These are phyloP conservation scores for Rhodotorula sp. DNA, from an alignment of 1,284 basidiomycete species.

Conservation along the genomic window DNA sequence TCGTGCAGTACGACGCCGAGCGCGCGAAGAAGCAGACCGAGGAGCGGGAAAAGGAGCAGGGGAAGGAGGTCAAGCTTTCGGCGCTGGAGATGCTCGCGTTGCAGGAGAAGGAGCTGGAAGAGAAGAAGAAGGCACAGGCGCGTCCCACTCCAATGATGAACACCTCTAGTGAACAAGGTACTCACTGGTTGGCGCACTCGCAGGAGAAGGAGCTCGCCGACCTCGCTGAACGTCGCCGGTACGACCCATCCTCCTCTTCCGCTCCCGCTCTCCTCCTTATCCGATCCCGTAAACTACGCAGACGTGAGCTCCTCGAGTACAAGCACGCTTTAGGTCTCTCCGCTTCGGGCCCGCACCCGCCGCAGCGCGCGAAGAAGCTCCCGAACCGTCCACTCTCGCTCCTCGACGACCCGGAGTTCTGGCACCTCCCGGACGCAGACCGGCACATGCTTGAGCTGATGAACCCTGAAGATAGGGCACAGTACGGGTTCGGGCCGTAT, in stretches of 20 bases:
- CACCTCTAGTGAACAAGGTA: too few species aligned
- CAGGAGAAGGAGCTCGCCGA: slow-evolving; percentile 2
- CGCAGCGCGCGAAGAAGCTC: not conserved
- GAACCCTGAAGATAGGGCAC: not conserved
- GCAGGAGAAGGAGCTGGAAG: slow-evolving; percentile 5
- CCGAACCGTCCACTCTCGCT: not conserved
- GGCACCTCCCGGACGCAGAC: slow-evolving; percentile 2
- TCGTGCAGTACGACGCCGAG: not conserved
- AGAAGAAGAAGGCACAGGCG: slow-evolving; percentile 8
- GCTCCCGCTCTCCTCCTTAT: too few species aligned
- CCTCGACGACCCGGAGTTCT: slow-evolving; percentile 19
- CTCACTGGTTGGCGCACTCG: too few species aligned
- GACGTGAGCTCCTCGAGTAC: slow-evolving; percentile 20
- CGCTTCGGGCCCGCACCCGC: not conserved
- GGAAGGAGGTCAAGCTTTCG: not conserved
- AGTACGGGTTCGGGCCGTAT: slow-evolving; percentile 18
- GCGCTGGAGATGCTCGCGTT: slow-evolving; percentile 17
- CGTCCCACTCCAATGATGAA: not conserved
- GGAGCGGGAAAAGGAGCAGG: not conserved
- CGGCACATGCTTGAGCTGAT: slow-evolving; percentile 4
- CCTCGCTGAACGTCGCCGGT: not conserved
- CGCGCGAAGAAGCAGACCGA: not conserved
- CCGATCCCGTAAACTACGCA: not conserved
- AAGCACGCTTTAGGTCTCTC: slow-evolving; percentile 10
- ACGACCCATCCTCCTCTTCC: not conserved